Percentiles rank a stretch among this genome's conserved stretches.
Conservation (phyloP, 2,329 filamentous ascomycete genomes). For the Exophiala sp. region DNA sequence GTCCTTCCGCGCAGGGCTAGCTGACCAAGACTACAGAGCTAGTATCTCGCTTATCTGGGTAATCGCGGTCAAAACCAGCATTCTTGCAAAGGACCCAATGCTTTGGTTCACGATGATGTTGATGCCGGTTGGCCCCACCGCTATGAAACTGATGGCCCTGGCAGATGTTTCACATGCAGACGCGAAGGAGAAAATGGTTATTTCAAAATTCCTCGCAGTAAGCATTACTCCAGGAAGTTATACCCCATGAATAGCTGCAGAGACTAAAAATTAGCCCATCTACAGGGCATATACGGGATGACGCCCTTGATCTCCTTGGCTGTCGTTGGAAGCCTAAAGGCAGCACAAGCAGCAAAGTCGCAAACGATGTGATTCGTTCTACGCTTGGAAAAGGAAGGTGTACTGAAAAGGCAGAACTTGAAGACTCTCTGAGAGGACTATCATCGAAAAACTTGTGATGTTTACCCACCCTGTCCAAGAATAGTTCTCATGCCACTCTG, state of each 20-base stretch:
- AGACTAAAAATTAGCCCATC: neutral
- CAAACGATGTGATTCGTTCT: no score
- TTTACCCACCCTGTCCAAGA: no score
- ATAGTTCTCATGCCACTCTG: no score
- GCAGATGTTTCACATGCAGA: conserved; percentile 37
- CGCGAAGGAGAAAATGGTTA: conserved; percentile 49
- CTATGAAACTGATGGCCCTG: conserved; percentile 52
- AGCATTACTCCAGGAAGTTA: neutral
- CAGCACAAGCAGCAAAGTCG: neutral
- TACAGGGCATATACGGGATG: neutral
- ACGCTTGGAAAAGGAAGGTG: no score
- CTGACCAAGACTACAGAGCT: conserved; percentile 30
- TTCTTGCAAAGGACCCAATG: conserved; percentile 57
- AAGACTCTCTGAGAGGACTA: no score
- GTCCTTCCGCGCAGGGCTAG: neutral
- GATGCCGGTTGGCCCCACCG: conserved; percentile 54
- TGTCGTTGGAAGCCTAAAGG: neutral
- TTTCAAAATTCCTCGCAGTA: conserved; percentile 47
- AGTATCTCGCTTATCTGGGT: conserved; percentile 54
- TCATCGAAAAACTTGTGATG: no score
- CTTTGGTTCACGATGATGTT: conserved; percentile 64
- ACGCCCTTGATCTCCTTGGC: neutral
- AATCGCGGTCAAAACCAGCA: conserved; percentile 50
- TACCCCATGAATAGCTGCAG: neutral
- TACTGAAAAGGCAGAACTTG: no score